Evolutionary conservation across 1,284 basidiomycete genomes (phyloP).

Genomic region (Phellopilus nigrolimitatus): DNA sequence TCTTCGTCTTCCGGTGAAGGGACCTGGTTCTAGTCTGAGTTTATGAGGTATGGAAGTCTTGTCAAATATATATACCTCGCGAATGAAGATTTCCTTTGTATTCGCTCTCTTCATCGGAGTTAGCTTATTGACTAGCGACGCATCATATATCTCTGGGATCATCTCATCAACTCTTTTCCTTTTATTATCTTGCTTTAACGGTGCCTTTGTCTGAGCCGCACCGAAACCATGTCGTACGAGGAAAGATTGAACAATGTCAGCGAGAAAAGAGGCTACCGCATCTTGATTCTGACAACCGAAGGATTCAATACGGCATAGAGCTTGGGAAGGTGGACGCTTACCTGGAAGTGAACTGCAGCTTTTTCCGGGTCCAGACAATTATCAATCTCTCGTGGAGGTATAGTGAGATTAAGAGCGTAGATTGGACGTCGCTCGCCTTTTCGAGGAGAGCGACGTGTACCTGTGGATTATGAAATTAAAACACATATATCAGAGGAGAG

Average conservation of each 20-base stretch:
- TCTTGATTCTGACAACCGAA: slow-evolving; percentile 43
- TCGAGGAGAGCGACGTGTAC: slow-evolving; percentile 60
- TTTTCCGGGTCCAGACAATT: slow-evolving; percentile 78
- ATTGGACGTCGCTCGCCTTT: slow-evolving; percentile 74
- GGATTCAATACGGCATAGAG: slow-evolving; percentile 2
- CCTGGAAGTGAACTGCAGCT: slow-evolving; percentile 60
- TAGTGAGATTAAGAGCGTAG: slow-evolving; percentile 72
- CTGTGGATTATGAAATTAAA: slow-evolving; percentile 31
- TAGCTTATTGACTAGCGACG: background rate
- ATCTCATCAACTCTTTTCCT: slow-evolving; percentile 31
- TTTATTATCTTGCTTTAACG: slow-evolving; percentile 34
- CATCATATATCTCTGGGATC: background rate
- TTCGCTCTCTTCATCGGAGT: background rate
- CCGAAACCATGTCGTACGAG: slow-evolving; percentile 61
- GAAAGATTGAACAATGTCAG: slow-evolving; percentile 57
- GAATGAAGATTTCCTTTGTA: background rate
- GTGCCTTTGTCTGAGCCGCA: slow-evolving; percentile 16
- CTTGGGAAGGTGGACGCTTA: slow-evolving; percentile 31
- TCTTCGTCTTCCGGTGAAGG: background rate
- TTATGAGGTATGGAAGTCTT: background rate
- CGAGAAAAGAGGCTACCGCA: slow-evolving; percentile 50
- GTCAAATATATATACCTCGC: background rate
- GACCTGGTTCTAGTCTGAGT: background rate
- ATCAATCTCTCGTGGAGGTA: slow-evolving; percentile 66
- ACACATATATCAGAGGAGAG: slow-evolving; percentile 4